phyloP scores from a whole-genome alignment of 345 rosid species.

The Eutrema yunnanense region DNA sequence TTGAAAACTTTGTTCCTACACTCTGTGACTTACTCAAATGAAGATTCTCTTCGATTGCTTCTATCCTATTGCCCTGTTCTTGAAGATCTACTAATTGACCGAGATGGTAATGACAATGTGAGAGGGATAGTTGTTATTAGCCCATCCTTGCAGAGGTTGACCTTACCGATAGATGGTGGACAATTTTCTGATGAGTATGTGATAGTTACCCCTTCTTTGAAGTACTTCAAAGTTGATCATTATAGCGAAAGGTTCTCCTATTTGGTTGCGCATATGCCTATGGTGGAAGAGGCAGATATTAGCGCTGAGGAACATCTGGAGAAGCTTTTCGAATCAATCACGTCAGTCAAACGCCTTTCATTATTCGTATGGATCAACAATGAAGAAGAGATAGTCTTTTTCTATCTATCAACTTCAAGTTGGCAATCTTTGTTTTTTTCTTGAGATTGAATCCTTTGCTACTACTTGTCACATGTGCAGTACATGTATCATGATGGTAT shows the following conservation, averaged over 20 bases:
- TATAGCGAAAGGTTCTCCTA: not conserved
- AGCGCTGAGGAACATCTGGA: not conserved
- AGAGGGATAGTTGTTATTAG: not conserved
- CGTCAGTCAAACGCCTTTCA: not conserved
- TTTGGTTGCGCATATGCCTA: not conserved
- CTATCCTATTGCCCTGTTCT: not conserved
- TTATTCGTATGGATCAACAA: not conserved
- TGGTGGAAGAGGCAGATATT: not conserved
- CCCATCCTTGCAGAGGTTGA: not conserved
- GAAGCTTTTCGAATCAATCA: not conserved
- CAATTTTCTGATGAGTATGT: not conserved
- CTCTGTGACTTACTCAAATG: not conserved
- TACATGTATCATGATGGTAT: not conserved
- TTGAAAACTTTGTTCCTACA: not conserved
- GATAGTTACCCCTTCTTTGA: not conserved
- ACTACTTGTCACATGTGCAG: not conserved
- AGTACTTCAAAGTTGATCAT: not conserved
- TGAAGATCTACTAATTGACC: not conserved
- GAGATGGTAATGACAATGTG: not conserved
- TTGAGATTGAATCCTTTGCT: not conserved
- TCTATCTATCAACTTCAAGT: not conserved
- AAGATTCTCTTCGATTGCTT: not conserved
- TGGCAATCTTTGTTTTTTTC: not conserved
- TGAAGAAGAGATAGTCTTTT: not conserved
- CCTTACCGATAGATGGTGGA: not conserved